Conservation (phyloP, 2,329 filamentous ascomycete genomes). For the Fusarium coffeatum region DNA sequence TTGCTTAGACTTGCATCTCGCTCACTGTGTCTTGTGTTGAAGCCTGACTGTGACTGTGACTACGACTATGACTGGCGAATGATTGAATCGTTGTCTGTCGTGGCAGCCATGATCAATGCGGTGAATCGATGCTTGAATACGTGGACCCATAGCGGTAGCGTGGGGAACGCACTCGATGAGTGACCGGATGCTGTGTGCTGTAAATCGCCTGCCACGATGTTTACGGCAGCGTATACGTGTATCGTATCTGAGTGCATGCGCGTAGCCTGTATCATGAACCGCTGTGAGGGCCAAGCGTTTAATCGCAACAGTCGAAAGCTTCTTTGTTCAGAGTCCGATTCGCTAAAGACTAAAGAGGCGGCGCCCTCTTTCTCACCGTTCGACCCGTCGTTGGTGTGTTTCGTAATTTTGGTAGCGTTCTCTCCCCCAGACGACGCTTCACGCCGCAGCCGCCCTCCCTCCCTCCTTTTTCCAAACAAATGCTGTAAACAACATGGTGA, state of each 20-base stretch:
- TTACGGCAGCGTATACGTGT: neutral
- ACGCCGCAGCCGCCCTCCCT: constrained; percentile 27
- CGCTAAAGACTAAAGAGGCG: constrained; percentile 22
- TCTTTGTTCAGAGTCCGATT: constrained; percentile 20
- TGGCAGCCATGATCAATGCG: constrained; percentile 28
- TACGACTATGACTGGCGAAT: constrained; percentile 11
- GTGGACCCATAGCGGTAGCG: constrained; percentile 25
- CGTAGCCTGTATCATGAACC: neutral
- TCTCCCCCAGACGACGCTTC: constrained; percentile 21
- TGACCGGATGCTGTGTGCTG: constrained; percentile 12
- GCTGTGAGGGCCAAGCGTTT: constrained; percentile 13
- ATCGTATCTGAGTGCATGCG: too few relatives aligned
- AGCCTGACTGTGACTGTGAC: neutral
- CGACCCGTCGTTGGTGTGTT: constrained; percentile 33
- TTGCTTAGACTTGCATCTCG: neutral
- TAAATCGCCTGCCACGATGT: constrained; percentile 5
- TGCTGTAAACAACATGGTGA: constrained; percentile 12
- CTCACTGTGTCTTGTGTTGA: neutral
- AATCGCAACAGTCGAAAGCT: constrained; percentile 14
- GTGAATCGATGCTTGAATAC: constrained; percentile 34
- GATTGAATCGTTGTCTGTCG: constrained; percentile 12
- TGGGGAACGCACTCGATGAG: constrained; percentile 15
- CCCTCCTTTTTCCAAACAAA: constrained; percentile 34
- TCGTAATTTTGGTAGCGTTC: constrained; percentile 13
- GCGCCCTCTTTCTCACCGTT: constrained; percentile 30